Conservation (phyloP, 2,329 filamentous ascomycete species). For the Aspergillus fructus region DNA sequence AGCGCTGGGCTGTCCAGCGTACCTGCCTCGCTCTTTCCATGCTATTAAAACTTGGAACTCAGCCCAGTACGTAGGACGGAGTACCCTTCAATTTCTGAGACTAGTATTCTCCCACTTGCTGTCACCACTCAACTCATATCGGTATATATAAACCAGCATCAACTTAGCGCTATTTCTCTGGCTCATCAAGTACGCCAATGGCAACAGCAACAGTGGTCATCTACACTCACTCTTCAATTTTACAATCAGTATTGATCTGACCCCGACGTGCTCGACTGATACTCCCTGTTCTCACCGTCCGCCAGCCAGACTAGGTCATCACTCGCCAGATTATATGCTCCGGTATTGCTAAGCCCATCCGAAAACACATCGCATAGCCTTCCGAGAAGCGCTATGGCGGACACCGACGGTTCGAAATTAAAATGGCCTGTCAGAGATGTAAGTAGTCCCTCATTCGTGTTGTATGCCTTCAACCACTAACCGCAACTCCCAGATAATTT, state of each 20-base stretch:
- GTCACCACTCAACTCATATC: neutral
- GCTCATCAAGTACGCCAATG: neutral
- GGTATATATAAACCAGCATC: neutral
- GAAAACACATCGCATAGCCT: neutral
- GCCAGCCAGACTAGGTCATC: neutral
- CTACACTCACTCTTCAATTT: neutral
- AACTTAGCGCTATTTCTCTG: neutral
- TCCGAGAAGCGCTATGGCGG: neutral
- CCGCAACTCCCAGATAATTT: conserved; percentile 66
- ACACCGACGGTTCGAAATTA: neutral
- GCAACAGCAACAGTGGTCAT: neutral
- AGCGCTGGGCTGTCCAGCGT: neutral
- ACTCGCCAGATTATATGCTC: neutral
- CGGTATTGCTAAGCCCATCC: neutral
- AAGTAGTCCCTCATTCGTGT: conserved; percentile 14
- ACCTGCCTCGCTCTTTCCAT: conserved; percentile 4
- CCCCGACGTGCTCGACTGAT: neutral
- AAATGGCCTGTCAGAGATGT: conserved; percentile 41
- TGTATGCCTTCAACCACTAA: neutral
- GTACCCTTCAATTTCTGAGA: neutral
- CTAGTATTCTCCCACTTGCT: neutral
- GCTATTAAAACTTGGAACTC: too few relatives aligned
- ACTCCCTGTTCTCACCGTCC: neutral
- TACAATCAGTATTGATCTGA: neutral
- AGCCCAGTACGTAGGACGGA: too few relatives aligned